A percentile compares a stretch with the other conserved stretches of the same genome.
Conservation (phyloP, 305 asterid genomes). For the Fraxinus xanthoxyloides region DNA sequence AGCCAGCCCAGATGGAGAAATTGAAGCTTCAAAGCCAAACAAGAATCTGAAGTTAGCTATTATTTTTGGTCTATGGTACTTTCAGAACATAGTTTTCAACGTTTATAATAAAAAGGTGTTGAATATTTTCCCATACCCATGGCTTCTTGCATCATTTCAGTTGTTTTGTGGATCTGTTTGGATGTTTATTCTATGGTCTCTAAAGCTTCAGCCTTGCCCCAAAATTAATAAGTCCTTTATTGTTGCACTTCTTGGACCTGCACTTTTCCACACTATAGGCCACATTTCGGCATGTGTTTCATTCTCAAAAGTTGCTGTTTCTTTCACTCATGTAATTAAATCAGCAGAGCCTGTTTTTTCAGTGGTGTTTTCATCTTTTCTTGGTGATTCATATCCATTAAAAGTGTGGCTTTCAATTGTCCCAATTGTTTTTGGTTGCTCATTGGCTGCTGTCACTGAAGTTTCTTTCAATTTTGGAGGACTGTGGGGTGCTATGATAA, state of each 20-base stretch:
- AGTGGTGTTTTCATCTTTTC: slow-evolving; percentile 62
- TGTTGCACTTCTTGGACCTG: slow-evolving; percentile 93
- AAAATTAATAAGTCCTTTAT: slow-evolving; percentile 69
- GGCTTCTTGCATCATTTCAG: slow-evolving; percentile 94
- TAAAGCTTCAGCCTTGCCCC: slow-evolving; percentile 69
- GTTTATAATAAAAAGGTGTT: slow-evolving; percentile 76
- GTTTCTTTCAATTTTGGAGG: slow-evolving; percentile 73
- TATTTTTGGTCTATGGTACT: slow-evolving; percentile 87
- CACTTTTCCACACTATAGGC: slow-evolving; percentile 82
- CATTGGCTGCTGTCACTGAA: slow-evolving; percentile 77
- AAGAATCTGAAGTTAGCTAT: slow-evolving; percentile 56
- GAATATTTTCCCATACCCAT: slow-evolving; percentile 78
- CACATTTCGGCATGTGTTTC: slow-evolving; percentile 86
- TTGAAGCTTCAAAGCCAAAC: slow-evolving; percentile 42
- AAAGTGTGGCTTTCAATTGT: slow-evolving; percentile 70
- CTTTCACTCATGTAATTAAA: slow-evolving; percentile 77
- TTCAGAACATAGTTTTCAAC: slow-evolving; percentile 82
- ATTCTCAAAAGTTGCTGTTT: slow-evolving; percentile 77
- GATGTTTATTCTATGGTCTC: slow-evolving; percentile 77
- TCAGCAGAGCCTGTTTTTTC: slow-evolving; percentile 82
- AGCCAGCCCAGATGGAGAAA: slow-evolving; percentile 58
- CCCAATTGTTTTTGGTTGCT: slow-evolving; percentile 80
- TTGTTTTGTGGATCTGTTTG: slow-evolving; percentile 76
- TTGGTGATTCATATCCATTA: slow-evolving; percentile 67
- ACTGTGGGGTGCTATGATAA: slow-evolving; percentile 69